Percentiles rank a stretch among this genome's conserved stretches.
Evolutionary conservation across 108 stramenopile genomes (phyloP).

Genomic region (Skeletonema grethae): DNA sequence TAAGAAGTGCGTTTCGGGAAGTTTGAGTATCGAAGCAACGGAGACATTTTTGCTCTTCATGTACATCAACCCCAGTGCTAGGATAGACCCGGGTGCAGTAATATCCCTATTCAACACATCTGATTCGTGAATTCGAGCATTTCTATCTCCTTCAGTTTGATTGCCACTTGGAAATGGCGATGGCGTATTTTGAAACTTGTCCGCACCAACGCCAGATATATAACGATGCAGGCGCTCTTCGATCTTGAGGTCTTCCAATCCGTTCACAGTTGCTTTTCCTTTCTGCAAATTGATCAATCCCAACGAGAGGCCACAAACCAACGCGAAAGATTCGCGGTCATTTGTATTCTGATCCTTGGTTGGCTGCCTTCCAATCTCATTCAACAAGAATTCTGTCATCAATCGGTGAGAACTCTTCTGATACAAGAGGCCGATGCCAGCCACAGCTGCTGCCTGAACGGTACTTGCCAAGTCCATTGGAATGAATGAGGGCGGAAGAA

Average conservation of each 20-base stretch:
- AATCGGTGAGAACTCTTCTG: constrained; percentile 90
- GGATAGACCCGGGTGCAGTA: constrained; percentile 94
- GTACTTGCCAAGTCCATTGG: constrained; percentile 90
- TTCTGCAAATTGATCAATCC: constrained; percentile 53
- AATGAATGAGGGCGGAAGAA: constrained; percentile 90
- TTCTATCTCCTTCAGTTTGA: constrained; percentile 62
- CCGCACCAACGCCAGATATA: constrained; percentile 80
- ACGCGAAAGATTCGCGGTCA: constrained; percentile 93
- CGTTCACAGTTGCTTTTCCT: constrained; percentile 58
- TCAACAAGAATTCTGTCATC: constrained; percentile 97
- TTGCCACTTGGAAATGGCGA: constrained; percentile 4
- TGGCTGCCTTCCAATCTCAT: constrained; percentile 91
- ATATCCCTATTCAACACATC: constrained; percentile 91
- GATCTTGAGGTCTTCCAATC: constrained; percentile 90
- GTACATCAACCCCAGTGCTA: constrained; percentile 93
- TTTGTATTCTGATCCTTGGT: constrained; percentile 66
- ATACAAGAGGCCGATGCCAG: constrained; percentile 91
- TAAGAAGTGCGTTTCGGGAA: constrained; percentile 92
- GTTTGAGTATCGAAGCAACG: constrained; percentile 74
- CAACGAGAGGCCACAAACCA: constrained; percentile 41
- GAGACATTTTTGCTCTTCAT: constrained; percentile 79
- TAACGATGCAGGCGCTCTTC: constrained; percentile 92
- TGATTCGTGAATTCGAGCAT: constrained; percentile 87
- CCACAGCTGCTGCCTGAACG: constrained; percentile 90
- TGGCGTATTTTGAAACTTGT: constrained; percentile 27